A percentile compares a stretch with the other conserved stretches of the same genome.
Conservation (phyloP, 768 basidiomycete genomes). For the Lentinula guzmanii region DNA sequence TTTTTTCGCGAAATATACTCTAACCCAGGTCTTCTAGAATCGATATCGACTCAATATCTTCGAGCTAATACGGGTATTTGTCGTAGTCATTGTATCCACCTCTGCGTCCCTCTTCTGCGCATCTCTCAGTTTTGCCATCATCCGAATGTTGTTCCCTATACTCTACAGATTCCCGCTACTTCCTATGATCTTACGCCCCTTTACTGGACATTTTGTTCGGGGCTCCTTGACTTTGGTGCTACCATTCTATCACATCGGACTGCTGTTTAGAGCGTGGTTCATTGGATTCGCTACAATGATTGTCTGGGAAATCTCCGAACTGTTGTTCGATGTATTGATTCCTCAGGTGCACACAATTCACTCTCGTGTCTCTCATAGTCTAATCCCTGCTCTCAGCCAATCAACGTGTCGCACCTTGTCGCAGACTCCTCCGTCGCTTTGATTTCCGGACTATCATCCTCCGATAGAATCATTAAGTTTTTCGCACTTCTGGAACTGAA, state of each 20-base stretch:
- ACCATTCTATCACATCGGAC: slow-evolving; percentile 35
- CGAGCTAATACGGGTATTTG: slow-evolving; percentile 17
- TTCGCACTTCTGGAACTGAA: slow-evolving; percentile 64
- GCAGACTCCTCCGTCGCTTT: slow-evolving; percentile 51
- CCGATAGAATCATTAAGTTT: slow-evolving; percentile 46
- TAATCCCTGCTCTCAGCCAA: slow-evolving; percentile 28
- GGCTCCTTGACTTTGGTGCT: slow-evolving; percentile 51
- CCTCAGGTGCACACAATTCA: slow-evolving; percentile 38
- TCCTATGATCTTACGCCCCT: slow-evolving; percentile 45
- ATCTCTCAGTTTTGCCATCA: slow-evolving; percentile 37
- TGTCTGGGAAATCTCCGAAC: slow-evolving; percentile 61
- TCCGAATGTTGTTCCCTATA: slow-evolving; percentile 46
- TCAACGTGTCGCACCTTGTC: slow-evolving; percentile 36
- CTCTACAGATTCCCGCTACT: slow-evolving; percentile 51
- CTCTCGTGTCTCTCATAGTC: neutral
- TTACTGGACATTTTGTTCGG: slow-evolving; percentile 56
- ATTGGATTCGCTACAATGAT: slow-evolving; percentile 46
- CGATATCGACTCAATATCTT: slow-evolving; percentile 14
- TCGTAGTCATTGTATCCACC: slow-evolving; percentile 36
- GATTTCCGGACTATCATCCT: slow-evolving; percentile 58
- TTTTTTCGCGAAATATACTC: slow-evolving; percentile 12
- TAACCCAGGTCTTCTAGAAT: neutral
- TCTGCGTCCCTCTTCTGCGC: slow-evolving; percentile 31
- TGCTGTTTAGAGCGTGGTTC: slow-evolving; percentile 43
- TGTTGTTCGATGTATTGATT: slow-evolving; percentile 53